Evolutionary conservation across 108 stramenopile species (phyloP), one percentile per base, ranked within the genome.

Genomic region (Nitzschia inconspicua): DNA sequence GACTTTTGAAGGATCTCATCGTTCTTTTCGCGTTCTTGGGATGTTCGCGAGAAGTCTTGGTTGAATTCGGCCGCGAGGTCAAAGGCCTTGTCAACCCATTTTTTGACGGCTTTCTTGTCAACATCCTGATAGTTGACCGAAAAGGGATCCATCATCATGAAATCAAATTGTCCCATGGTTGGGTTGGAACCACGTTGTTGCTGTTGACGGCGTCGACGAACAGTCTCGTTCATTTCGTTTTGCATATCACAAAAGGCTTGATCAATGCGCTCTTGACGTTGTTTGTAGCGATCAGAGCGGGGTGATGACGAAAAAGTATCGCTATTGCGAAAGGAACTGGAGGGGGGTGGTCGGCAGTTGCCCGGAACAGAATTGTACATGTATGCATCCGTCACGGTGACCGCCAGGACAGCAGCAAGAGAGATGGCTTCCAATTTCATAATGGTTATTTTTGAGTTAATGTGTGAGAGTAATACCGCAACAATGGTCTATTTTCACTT

Each of bases 1-100:
- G 48, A 50, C 0, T 50, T 50, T n/a, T 25, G 48, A 50, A 50
- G 22, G 4, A 50, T 14, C n/a, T 50, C 48, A 4, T 50, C 48
- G 22, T 14, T 50, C 10, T 9, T 25, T 8, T 50, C 48, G 11
- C 23, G 16, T 28, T 50, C 48, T 2, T 24, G 7, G 8, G 48
- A 13, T 6, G 48, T 25, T 14, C 11, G 9, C 29, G 48, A 13
- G 29, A 50, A 50, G 23, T 50, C 48, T 27, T 50, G 9, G 48
- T 50, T 50, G 48, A 50, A 28, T 27, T 50, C 48, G 23, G 23
- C 26, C 7, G 48, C 48, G 13, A 50, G n/a, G n/a, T 50, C 48
- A 20, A 50, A 50, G 7, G 25, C 48, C 26, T 50, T 50, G 26
- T 50, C 48, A 4, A 50, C 8, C 48, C 48, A 50, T 50, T 50